A percentile compares a stretch with the other conserved stretches of the same genome.
Conservation (phyloP, 257 asterid genomes). For the Echium plantagineum region DNA sequence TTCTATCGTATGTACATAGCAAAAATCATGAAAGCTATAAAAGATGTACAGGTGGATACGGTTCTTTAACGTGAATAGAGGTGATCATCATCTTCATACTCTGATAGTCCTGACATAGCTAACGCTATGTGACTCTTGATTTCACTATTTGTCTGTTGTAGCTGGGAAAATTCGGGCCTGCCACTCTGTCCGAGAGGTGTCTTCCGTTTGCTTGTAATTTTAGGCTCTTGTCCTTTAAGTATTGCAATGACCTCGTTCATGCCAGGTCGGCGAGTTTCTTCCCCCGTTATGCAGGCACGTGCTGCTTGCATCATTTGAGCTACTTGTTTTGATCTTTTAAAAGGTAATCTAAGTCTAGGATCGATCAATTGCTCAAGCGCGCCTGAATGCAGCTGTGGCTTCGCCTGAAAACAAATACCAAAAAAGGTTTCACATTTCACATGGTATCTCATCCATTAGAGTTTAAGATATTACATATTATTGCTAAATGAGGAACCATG, state of each 20-base stretch:
- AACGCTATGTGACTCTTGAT: constrained; percentile 71
- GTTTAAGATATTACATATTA: background rate
- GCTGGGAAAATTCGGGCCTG: constrained; percentile 26
- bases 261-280: constrained; percentile 51
- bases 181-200: constrained; percentile 14
- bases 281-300: constrained; percentile 47
- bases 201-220: constrained; percentile 26
- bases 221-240: constrained; percentile 38
- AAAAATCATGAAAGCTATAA: background rate
- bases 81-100: constrained; percentile 54
- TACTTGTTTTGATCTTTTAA: constrained; percentile 26
- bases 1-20: background rate
- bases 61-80: constrained; percentile 37
- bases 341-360: constrained; percentile 25
- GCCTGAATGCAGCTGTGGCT: constrained; percentile 58
- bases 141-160: constrained; percentile 56
- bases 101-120: constrained; percentile 83
- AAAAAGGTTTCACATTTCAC: background rate
- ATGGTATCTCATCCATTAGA: background rate
- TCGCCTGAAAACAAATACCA: constrained; percentile 31
- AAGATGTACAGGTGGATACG: background rate
- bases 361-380: constrained; percentile 41
- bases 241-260: constrained; percentile 44
- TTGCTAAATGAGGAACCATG: background rate
- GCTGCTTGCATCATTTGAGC: constrained; percentile 53